Evolutionary conservation across 2,329 filamentous ascomycete species (phyloP).

Genomic region (Aspergillus tanneri): DNA sequence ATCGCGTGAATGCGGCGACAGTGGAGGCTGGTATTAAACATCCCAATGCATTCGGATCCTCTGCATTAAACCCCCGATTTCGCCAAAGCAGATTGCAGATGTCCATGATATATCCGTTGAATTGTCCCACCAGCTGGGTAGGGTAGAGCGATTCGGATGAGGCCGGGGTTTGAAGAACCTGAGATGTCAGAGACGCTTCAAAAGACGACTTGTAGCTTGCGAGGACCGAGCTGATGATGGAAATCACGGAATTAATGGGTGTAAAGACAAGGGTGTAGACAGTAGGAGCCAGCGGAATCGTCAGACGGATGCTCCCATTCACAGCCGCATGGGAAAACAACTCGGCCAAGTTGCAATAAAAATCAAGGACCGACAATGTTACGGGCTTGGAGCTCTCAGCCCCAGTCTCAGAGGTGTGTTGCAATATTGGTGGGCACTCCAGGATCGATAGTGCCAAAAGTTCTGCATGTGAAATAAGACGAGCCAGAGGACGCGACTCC

Average conservation of each 20-base stretch:
- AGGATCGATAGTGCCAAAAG: conserved; percentile 59
- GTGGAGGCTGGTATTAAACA: conserved; percentile 53
- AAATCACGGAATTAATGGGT: conserved; percentile 61
- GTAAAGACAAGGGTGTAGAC: conserved; percentile 72
- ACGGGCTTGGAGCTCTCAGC: conserved; percentile 27
- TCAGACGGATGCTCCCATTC: conserved; percentile 60
- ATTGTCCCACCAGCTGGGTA: conserved; percentile 62
- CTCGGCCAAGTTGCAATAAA: conserved; percentile 65
- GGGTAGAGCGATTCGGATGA: conserved; percentile 49
- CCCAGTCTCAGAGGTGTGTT: conserved; percentile 10
- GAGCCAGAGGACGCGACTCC: conserved; percentile 40
- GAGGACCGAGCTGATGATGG: conserved; percentile 68
- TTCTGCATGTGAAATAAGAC: conserved; percentile 51
- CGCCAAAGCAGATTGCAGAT: conserved; percentile 83
- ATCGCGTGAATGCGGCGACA: conserved; percentile 43
- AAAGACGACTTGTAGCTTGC: conserved; percentile 73
- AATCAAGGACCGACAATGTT: conserved; percentile 59
- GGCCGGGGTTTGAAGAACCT: conserved; percentile 33
- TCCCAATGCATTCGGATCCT: conserved; percentile 61
- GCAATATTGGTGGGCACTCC: conserved; percentile 49
- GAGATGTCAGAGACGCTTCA: conserved; percentile 57
- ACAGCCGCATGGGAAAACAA: conserved; percentile 55
- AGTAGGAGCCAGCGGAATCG: conserved; percentile 65
- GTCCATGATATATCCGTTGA: conserved; percentile 86
- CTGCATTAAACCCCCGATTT: conserved; percentile 64